These are phyloP conservation scores for Penicillium sp. DNA, from an alignment of 2,329 filamentous ascomycete genomes.

Conservation along the genomic window DNA sequence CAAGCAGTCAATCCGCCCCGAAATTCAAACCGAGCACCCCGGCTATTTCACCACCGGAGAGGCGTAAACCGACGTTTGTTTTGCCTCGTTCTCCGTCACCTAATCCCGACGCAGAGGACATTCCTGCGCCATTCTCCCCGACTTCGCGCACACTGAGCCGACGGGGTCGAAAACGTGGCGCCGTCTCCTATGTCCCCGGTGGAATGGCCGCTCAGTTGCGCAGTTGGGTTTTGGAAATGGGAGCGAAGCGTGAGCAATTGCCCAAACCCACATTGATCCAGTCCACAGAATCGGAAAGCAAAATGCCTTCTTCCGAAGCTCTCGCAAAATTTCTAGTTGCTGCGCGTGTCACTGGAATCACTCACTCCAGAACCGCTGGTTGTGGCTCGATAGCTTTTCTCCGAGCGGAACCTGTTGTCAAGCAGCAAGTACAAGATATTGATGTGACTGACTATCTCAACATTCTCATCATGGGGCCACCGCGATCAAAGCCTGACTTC, in stretches of 20 bases:
- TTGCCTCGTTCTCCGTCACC: conserved; percentile 41
- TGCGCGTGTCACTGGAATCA: conserved; percentile 19
- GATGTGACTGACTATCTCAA: conserved; percentile 7
- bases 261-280: neutral
- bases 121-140: conserved; percentile 39
- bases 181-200: conserved; percentile 33
- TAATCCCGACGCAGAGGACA: conserved; percentile 20
- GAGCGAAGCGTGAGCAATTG: conserved; percentile 30
- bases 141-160: conserved; percentile 33
- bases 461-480: conserved; percentile 32
- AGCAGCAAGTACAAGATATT: neutral
- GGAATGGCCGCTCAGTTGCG: conserved; percentile 45
- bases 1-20: conserved; percentile 18
- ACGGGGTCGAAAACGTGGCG: conserved; percentile 28
- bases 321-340: conserved; percentile 19
- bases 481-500: conserved; percentile 15
- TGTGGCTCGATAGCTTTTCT: conserved; percentile 32
- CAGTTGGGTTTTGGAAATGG: conserved; percentile 44
- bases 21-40: conserved; percentile 16
- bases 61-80: conserved; percentile 39
- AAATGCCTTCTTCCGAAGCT: neutral
- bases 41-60: conserved; percentile 16
- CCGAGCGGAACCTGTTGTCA: conserved; percentile 2
- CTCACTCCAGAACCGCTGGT: conserved; percentile 20
- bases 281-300: neutral